Conservation (phyloP, 805 yeast genomes). For the Metschnikowia baotianmanensis region DNA sequence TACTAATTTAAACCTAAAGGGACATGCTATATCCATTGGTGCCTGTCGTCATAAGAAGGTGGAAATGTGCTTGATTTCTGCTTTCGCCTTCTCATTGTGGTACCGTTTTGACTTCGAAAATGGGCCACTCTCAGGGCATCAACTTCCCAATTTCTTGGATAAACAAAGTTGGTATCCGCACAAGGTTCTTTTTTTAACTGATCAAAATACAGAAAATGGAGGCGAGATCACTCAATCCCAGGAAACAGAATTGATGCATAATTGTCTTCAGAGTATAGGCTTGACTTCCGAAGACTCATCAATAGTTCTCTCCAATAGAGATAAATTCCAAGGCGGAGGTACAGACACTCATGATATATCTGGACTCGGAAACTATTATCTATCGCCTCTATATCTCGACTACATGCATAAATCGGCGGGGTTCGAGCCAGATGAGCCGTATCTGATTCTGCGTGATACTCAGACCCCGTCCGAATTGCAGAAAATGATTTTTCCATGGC, state of each 20-base stretch:
- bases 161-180: slow-evolving; percentile 4
- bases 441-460: slow-evolving; percentile 6
- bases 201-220: neutral
- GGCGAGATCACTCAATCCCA: neutral
- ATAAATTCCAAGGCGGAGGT: neutral
- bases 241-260: neutral
- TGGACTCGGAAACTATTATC: neutral
- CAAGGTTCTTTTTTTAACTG: slow-evolving; percentile 2
- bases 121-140: slow-evolving; percentile 1
- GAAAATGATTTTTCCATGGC: slow-evolving; percentile 9
- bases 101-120: slow-evolving; percentile 8
- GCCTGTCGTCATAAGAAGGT: slow-evolving; percentile 6
- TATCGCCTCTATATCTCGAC: slow-evolving; percentile 1
- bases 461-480: slow-evolving; percentile 4
- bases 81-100: slow-evolving; percentile 10
- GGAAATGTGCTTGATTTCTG: slow-evolving; percentile 6
- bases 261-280: neutral
- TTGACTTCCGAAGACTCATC: neutral
- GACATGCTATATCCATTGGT: neutral
- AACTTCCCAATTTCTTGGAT: slow-evolving; percentile 1
- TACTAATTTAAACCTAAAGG: neutral
- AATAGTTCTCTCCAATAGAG: neutral
- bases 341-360: neutral
- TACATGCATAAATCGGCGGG: slow-evolving; percentile 7
- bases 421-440: slow-evolving; percentile 3